phyloP scores from a whole-genome alignment of 768 basidiomycete species.

The Gelatoporia subvermispora region DNA sequence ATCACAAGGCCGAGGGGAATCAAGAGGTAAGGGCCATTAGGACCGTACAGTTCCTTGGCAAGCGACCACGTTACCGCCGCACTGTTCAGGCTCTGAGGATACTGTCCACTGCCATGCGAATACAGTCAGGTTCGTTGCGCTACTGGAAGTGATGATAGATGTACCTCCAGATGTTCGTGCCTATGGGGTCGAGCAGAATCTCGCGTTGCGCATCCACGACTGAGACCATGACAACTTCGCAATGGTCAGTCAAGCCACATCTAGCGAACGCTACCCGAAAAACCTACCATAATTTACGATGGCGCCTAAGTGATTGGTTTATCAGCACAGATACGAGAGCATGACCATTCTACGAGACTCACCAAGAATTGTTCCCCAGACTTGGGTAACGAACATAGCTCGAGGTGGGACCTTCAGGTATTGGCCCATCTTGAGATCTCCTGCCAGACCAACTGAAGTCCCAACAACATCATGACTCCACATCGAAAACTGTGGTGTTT shows the following conservation, averaged over 20 bases:
- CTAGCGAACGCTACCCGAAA: conserved; percentile 3
- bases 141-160: neutral
- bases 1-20: conserved; percentile 50
- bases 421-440: conserved; percentile 53
- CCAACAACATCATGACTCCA: conserved; percentile 61
- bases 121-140: neutral
- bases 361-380: conserved; percentile 61
- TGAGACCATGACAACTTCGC: conserved; percentile 52
- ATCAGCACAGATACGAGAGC: neutral
- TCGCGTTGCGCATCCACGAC: conserved; percentile 50
- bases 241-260: neutral
- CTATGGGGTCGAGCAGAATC: conserved; percentile 43
- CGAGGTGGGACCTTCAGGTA: conserved; percentile 67
- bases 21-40: conserved; percentile 50
- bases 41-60: conserved; percentile 52
- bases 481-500: conserved; percentile 48
- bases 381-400: conserved; percentile 58
- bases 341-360: neutral
- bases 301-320: conserved; percentile 11
- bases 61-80: conserved; percentile 62
- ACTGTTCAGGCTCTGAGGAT: conserved; percentile 48
- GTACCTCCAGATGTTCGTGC: conserved; percentile 54
- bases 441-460: conserved; percentile 48
- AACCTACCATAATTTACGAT: conserved; percentile 32
- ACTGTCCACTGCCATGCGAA: conserved; percentile 35